Conservation (phyloP, 805 yeast species). For the Lachancea dasiensis region DNA sequence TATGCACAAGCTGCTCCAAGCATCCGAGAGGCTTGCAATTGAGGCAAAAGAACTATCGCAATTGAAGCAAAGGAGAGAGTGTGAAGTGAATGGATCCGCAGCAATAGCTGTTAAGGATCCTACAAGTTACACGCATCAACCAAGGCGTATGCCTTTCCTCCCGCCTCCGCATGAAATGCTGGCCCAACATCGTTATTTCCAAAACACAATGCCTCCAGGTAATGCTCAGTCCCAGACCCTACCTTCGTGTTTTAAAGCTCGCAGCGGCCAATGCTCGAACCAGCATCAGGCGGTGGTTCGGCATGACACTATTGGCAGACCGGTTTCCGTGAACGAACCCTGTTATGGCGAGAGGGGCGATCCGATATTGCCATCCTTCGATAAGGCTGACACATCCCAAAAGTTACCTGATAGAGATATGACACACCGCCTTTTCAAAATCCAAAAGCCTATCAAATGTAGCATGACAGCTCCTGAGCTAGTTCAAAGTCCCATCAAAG, state of each 20-base stretch:
- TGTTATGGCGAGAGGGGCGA: neutral
- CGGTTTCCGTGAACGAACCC: too few relatives aligned
- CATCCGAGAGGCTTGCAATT: slow-evolving; percentile 1
- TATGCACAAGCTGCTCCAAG: slow-evolving; percentile 1
- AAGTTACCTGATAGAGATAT: neutral
- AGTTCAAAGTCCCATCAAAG: neutral
- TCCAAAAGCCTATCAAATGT: neutral
- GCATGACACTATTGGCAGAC: too few relatives aligned
- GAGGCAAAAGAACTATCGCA: slow-evolving; percentile 1
- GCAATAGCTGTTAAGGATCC: neutral
- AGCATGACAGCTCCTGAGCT: neutral
- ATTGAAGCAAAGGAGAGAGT: slow-evolving; percentile 3
- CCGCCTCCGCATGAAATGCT: slow-evolving; percentile 3
- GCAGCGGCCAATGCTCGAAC: too few relatives aligned
- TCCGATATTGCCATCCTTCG: neutral
- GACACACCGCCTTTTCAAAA: neutral
- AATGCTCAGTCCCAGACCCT: neutral
- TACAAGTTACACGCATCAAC: slow-evolving; percentile 3
- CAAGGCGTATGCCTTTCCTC: neutral
- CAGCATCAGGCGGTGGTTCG: too few relatives aligned
- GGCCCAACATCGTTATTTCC: neutral
- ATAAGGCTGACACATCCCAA: neutral
- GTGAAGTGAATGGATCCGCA: neutral
- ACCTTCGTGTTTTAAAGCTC: neutral
- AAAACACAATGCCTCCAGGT: neutral